Evolutionary conservation across 495 filamentous ascomycete species (phyloP), one percentile per base, ranked within the genome.

Genomic region (Penicillium goetzii): DNA sequence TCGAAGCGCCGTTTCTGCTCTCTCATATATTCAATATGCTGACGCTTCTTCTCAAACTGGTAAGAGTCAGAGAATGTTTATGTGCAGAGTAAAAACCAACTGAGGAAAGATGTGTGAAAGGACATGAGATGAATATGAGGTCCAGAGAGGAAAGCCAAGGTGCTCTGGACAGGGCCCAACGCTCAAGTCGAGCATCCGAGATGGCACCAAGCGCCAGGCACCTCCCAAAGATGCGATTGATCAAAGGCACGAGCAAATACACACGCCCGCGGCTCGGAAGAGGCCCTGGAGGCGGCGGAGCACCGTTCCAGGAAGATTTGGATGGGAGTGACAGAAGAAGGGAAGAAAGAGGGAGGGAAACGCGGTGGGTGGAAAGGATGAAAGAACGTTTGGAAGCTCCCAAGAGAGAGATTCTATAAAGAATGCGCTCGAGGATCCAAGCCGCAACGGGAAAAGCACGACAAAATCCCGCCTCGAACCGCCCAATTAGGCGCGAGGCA

Each of bases 11-110:
- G 83, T 68, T 89, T 93, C 74, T 94, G 90, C 75, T 96, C 91
- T 61, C 90, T 86, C 73, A 97, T 87, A 59, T 80, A 80, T 74
- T 97, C 92, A 73, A 94, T 91, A 70, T 96, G 92, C 65, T 90
- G 81, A 53, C 90, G 89, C 73, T 96, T 97, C 76, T 92, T 96
- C 75, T 97, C 95, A 70, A 97, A 84, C 93, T 99, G 72, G 33
- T 57, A 33, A 45, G 43, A 52, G 67, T 75, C 62, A 80, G 80
- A 57, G 43, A 56, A 33, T 54, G 15, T 40, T 36, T 33, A 30
- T 41, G 12, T 36, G 40, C 56, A 64, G 50, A n/a, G 38, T 25
- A 28, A 25, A 2, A 54, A 36, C 28, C 21, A 52, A 41, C 19
- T 30, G 41, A 26, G 38, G 30, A 52, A 50, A 36, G 36, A 41